phyloP scores from a whole-genome alignment of 2,329 filamentous ascomycete genomes.

The Karstenula rhodostoma region DNA sequence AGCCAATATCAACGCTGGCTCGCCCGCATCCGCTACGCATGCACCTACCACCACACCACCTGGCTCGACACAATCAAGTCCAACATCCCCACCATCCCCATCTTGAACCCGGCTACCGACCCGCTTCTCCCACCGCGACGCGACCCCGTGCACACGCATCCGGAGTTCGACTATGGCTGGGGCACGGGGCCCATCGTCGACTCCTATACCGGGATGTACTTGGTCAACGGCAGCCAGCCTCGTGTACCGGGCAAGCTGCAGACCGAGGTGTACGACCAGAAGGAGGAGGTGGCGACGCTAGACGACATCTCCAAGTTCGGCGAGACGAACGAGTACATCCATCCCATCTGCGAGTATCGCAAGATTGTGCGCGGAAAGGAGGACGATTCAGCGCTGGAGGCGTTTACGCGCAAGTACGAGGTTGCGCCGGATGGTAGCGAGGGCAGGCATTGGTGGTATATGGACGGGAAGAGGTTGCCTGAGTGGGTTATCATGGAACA shows the following conservation, averaged over 20 bases:
- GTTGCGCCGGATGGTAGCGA: slow-evolving; percentile 22
- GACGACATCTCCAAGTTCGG: slow-evolving; percentile 49
- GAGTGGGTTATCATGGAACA: slow-evolving; percentile 42
- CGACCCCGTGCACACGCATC: slow-evolving; percentile 41
- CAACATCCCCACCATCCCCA: slow-evolving; percentile 31
- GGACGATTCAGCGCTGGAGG: slow-evolving; percentile 30
- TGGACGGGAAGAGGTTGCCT: slow-evolving; percentile 31
- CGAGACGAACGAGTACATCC: slow-evolving; percentile 61
- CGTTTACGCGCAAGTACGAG: slow-evolving; percentile 34
- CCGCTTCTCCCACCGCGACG: slow-evolving; percentile 31
- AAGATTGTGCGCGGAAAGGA: slow-evolving; percentile 35
- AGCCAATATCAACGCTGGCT: slow-evolving; percentile 51
- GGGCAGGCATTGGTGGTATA: slow-evolving; percentile 40
- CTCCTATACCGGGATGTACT: slow-evolving; percentile 53
- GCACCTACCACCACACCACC: slow-evolving; percentile 40
- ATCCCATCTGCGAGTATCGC: slow-evolving; percentile 50
- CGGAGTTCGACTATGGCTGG: slow-evolving; percentile 56
- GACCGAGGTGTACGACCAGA: slow-evolving; percentile 36
- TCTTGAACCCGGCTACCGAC: slow-evolving; percentile 28
- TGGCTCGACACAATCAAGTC: slow-evolving; percentile 22
- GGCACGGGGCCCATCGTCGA: slow-evolving; percentile 54
- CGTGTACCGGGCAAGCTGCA: slow-evolving; percentile 57
- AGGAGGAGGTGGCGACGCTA: slow-evolving; percentile 47
- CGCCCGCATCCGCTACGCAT: slow-evolving; percentile 35
- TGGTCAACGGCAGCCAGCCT: slow-evolving; percentile 51